A percentile compares a stretch with the other conserved stretches of the same genome.
These are phyloP conservation scores for Hysterangium stoloniferum DNA, from an alignment of 768 basidiomycete species.

Conservation along the genomic window DNA sequence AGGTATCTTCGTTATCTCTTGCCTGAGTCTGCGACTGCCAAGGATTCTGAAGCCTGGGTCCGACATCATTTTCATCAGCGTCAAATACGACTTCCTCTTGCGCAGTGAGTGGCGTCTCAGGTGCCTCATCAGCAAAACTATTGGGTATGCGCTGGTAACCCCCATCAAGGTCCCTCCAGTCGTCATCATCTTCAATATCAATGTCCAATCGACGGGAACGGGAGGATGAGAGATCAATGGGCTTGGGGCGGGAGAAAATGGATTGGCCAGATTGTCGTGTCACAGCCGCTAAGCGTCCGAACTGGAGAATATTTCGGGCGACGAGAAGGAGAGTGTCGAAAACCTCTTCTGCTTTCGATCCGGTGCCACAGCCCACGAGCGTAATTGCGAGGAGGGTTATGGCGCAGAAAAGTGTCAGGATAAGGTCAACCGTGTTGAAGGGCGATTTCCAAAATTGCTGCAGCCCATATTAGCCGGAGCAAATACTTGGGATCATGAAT, in stretches of 20 bases:
- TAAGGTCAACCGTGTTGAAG: slow-evolving; percentile 84
- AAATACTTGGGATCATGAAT: neutral
- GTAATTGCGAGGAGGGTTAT: slow-evolving; percentile 83
- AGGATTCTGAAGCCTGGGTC: slow-evolving; percentile 6
- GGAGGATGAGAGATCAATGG: slow-evolving; percentile 72
- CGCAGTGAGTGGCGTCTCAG: neutral
- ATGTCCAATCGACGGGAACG: slow-evolving; percentile 65
- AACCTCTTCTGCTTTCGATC: slow-evolving; percentile 88
- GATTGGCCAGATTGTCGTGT: slow-evolving; percentile 92
- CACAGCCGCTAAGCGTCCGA: slow-evolving; percentile 84
- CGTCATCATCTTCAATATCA: slow-evolving; percentile 61
- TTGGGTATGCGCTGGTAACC: slow-evolving; percentile 48
- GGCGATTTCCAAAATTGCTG: slow-evolving; percentile 97
- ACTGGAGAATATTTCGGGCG: slow-evolving; percentile 88
- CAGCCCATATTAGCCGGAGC: slow-evolving; percentile 3
- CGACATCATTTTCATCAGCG: slow-evolving; percentile 33
- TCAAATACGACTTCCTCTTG: slow-evolving; percentile 61
- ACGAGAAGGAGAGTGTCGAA: slow-evolving; percentile 89
- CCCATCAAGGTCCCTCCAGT: slow-evolving; percentile 38
- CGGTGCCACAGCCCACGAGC: slow-evolving; percentile 75
- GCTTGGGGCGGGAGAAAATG: slow-evolving; percentile 79
- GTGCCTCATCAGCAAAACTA: neutral
- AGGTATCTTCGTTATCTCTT: slow-evolving; percentile 59
- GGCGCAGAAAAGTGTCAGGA: slow-evolving; percentile 83
- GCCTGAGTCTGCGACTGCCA: slow-evolving; percentile 24